phyloP scores from a whole-genome alignment of 305 asterid genomes.

The Ajuga reptans region DNA sequence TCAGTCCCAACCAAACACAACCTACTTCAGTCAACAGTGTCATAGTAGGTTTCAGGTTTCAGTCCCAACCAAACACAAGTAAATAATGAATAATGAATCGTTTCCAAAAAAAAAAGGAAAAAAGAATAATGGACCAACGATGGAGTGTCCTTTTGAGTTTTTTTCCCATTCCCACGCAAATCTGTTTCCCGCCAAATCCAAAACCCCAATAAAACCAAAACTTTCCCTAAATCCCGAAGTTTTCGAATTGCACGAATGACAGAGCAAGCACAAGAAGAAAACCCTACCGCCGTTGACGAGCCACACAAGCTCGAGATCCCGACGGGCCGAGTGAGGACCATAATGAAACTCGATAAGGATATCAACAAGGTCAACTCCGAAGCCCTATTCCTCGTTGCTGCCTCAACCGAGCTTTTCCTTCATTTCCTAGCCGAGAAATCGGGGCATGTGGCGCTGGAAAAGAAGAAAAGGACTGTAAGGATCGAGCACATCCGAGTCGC shows the following conservation, averaged over 20 bases:
- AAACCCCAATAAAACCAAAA: too few relatives aligned
- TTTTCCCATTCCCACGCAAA: too few relatives aligned
- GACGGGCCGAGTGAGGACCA: conserved; percentile 56
- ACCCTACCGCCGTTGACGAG: conserved; percentile 26
- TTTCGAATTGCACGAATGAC: conserved; percentile 27
- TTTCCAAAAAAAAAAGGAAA: too few relatives aligned
- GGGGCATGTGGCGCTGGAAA: conserved; percentile 52
- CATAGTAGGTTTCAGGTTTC: too few relatives aligned
- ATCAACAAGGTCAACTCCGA: conserved; percentile 70
- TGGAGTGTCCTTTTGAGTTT: too few relatives aligned
- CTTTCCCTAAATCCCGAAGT: too few relatives aligned
- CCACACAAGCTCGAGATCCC: conserved; percentile 49
- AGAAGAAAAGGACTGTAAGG: conserved; percentile 59
- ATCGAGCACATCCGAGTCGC: conserved; percentile 55
- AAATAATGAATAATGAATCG: too few relatives aligned
- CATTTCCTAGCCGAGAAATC: conserved; percentile 68
- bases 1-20: too few relatives aligned
- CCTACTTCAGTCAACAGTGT: too few relatives aligned
- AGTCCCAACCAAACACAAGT: too few relatives aligned
- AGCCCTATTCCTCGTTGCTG: conserved; percentile 58
- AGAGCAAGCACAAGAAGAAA: conserved; percentile 32
- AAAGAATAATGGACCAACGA: too few relatives aligned
- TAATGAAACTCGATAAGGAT: conserved; percentile 78
- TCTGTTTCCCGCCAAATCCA: too few relatives aligned
- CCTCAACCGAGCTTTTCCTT: conserved; percentile 80